Conservation (phyloP, 2,329 filamentous ascomycete genomes). For the Leptodontidium sp. region DNA sequence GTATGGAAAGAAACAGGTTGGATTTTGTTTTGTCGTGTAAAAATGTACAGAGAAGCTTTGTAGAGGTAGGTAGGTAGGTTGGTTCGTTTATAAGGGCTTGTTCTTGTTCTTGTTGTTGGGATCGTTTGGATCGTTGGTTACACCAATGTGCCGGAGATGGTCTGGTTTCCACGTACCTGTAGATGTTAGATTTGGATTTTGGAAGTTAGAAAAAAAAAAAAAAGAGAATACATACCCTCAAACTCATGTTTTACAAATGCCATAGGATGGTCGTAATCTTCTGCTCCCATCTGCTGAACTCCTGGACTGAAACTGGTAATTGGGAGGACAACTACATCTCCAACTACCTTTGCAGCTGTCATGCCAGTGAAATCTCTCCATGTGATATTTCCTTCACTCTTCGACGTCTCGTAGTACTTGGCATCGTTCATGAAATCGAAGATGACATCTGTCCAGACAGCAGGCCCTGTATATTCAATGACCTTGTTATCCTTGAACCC, state of each 20-base stretch:
- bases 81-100: background rate
- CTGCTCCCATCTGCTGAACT: slow-evolving; percentile 90
- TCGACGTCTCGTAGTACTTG: slow-evolving; percentile 83
- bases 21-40: background rate
- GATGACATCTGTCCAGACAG: slow-evolving; percentile 90
- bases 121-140: slow-evolving; percentile 20
- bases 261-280: slow-evolving; percentile 90
- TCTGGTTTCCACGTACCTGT: slow-evolving; percentile 81
- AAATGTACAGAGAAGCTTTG: slow-evolving; percentile 10
- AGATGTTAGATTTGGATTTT: slow-evolving; percentile 23
- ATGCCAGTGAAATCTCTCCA: slow-evolving; percentile 92
- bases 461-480: slow-evolving; percentile 93
- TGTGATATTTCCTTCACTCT: slow-evolving; percentile 74
- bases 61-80: background rate
- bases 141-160: slow-evolving; percentile 72
- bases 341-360: slow-evolving; percentile 81
- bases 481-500: slow-evolving; percentile 71
- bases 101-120: slow-evolving; percentile 11
- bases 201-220: background rate
- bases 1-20: background rate
- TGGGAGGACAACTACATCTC: slow-evolving; percentile 91
- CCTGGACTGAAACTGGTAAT: slow-evolving; percentile 98
- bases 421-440: slow-evolving; percentile 95
- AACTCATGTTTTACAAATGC: slow-evolving; percentile 98
- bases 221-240: slow-evolving; percentile 71